Conservation (phyloP, 768 basidiomycete species). For the Dioszegia hungarica region DNA sequence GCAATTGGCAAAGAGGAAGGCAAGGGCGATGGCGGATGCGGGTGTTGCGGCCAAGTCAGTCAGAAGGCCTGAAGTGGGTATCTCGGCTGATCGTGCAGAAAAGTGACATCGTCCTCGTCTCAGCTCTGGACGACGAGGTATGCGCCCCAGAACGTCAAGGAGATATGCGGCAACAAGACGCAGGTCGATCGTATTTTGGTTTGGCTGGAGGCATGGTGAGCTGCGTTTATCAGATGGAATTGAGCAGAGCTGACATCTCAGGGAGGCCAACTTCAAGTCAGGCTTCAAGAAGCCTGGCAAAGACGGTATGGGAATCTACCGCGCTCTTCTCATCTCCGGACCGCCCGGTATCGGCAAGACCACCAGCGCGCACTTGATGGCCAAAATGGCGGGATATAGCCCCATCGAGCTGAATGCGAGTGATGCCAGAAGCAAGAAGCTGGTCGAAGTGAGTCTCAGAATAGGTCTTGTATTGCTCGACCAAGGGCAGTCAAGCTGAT, state of each 20-base stretch:
- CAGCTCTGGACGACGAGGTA: constrained; percentile 96
- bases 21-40: constrained; percentile 32
- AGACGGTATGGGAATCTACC: constrained; percentile 75
- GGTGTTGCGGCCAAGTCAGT: constrained; percentile 43
- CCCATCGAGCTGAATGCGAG: constrained; percentile 96
- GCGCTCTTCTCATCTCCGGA: constrained; percentile 84
- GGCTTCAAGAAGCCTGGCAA: constrained; percentile 94
- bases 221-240: background rate
- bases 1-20: constrained; percentile 35
- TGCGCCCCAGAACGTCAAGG: constrained; percentile 78
- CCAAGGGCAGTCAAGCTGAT: no score
- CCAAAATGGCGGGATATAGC: constrained; percentile 81
- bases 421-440: constrained; percentile 90
- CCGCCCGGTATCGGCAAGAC: constrained; percentile 98
- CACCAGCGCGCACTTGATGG: constrained; percentile 87
- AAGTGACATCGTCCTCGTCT: constrained; percentile 45
- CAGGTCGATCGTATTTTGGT: constrained; percentile 78
- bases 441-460: constrained; percentile 68
- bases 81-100: constrained; percentile 15
- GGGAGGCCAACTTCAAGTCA: constrained; percentile 57
- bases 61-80: no score
- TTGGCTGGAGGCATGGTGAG: constrained; percentile 86
- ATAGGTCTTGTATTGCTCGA: background rate
- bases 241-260: background rate
- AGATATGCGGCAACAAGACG: constrained; percentile 92